These are phyloP conservation scores for Rosa multiflora DNA, from an alignment of 306 rosid genomes.

Conservation along the genomic window DNA sequence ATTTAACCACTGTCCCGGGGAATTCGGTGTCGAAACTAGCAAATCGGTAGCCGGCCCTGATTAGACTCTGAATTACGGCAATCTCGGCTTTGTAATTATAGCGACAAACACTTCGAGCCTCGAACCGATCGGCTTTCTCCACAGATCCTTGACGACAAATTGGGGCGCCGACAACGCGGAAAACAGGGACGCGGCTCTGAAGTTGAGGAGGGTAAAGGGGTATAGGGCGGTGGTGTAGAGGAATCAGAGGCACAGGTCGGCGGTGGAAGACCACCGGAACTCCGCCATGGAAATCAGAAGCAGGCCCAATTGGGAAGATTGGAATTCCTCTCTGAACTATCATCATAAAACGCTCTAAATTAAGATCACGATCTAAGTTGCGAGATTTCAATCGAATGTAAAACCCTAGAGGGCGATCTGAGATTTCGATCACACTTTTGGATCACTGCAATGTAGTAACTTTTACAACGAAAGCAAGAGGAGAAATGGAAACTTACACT, in stretches of 20 bases:
- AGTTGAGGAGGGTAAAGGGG: background rate
- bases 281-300: background rate
- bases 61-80: background rate
- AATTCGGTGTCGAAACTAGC: slow-evolving; percentile 21
- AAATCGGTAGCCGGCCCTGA: background rate
- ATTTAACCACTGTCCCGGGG: background rate
- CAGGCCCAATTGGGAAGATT: background rate
- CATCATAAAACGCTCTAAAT: background rate
- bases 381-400: too few species aligned
- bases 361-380: too few species aligned
- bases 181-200: too few species aligned
- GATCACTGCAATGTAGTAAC: too few species aligned
- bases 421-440: too few species aligned
- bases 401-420: too few species aligned
- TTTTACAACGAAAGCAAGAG: too few species aligned
- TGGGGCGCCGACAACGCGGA: background rate
- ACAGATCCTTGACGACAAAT: background rate
- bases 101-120: background rate
- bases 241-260: background rate
- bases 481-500: too few species aligned
- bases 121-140: background rate
- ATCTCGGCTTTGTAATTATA: background rate
- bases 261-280: background rate
- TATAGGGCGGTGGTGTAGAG: background rate
- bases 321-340: background rate